Conservation (phyloP, 73 alveolate species). For the Paramecium tetraurelia region DNA sequence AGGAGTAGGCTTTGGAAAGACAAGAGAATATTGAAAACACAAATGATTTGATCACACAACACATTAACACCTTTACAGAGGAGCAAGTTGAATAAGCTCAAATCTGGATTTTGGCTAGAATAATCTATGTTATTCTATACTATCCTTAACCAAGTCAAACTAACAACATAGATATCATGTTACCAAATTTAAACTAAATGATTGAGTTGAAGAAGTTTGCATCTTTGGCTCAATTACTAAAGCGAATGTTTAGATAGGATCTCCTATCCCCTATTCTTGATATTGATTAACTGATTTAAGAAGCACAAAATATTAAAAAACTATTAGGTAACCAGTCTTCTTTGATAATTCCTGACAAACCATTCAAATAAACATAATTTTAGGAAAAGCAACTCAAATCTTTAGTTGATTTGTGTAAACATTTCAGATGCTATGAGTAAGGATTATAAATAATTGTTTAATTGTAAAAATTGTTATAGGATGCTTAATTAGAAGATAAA, state of each 20-base stretch:
- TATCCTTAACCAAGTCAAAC: background rate
- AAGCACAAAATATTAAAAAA: background rate
- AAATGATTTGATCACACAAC: background rate
- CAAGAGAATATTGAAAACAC: background rate
- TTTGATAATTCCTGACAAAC: background rate
- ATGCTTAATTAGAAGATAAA: background rate
- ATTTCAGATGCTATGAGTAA: conserved; percentile 14
- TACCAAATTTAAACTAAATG: background rate
- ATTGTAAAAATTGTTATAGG: background rate
- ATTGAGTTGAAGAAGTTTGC: background rate
- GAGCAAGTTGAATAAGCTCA: background rate
- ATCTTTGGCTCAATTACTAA: background rate
- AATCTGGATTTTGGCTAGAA: conserved; percentile 39
- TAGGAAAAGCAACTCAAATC: background rate
- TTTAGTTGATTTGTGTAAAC: background rate
- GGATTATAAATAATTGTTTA: background rate
- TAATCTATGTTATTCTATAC: background rate
- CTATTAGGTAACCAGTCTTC: background rate
- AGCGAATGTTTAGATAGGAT: conserved; percentile 17
- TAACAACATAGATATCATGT: background rate
- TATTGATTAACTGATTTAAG: background rate
- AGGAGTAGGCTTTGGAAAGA: background rate
- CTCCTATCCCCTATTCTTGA: background rate
- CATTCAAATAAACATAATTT: background rate
- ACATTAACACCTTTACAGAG: background rate